Conservation (phyloP, 352 stramenopile genomes). For the Blastocystis sp. region DNA sequence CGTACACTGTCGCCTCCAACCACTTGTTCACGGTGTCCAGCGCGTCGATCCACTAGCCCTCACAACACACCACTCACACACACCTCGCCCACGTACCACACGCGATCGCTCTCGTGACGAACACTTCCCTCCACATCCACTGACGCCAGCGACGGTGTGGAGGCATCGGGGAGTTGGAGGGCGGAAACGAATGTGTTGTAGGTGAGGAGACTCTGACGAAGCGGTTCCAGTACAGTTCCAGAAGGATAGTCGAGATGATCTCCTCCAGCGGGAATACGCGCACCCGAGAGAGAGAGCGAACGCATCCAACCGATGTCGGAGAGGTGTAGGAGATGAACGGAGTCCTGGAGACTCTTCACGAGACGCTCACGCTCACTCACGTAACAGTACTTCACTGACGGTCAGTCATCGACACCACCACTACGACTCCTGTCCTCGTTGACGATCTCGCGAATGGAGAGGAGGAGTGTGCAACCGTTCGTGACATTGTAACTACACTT, state of each 20-base stretch:
- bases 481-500: constrained; percentile 26
- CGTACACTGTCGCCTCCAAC: constrained; percentile 85
- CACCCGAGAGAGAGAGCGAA: constrained; percentile 1
- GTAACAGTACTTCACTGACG: background rate
- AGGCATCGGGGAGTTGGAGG: background rate
- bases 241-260: constrained; percentile 19
- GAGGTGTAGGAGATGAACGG: background rate
- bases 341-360: background rate
- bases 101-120: background rate
- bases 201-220: constrained; percentile 59
- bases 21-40: constrained; percentile 87
- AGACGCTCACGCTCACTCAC: constrained; percentile 23
- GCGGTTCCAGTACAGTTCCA: constrained; percentile 1
- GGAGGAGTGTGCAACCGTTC: background rate
- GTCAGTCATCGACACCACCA: background rate
- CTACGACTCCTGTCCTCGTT: background rate
- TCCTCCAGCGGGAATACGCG: background rate
- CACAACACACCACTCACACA: background rate
- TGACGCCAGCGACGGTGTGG: background rate
- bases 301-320: constrained; percentile 4
- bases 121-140: background rate
- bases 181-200: constrained; percentile 57
- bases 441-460: background rate
- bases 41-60: constrained; percentile 83
- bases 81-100: constrained; percentile 34